Conservation (phyloP, 495 filamentous ascomycete genomes). For the Darksidea phi region DNA sequence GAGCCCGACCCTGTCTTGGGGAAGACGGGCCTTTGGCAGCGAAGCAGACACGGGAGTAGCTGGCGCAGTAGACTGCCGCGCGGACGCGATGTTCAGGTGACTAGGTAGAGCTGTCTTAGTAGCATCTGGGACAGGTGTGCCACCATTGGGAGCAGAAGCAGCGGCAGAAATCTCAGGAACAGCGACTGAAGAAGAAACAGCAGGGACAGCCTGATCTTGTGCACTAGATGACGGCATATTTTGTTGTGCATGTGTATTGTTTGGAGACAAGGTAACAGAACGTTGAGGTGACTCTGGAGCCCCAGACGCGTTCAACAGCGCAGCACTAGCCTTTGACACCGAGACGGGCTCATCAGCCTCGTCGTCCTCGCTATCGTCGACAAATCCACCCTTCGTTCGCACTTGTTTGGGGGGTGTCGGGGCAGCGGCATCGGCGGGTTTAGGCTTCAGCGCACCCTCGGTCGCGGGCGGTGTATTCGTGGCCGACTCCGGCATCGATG, state of each 20-base stretch:
- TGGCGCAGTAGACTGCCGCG: slow-evolving; percentile 13
- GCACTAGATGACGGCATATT: slow-evolving; percentile 59
- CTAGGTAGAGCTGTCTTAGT: slow-evolving; percentile 32
- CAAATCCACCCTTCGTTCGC: slow-evolving; percentile 75
- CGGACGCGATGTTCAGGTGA: slow-evolving; percentile 12
- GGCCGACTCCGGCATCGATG: slow-evolving; percentile 25
- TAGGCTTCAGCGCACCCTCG: slow-evolving; percentile 15
- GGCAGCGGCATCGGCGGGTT: slow-evolving; percentile 22
- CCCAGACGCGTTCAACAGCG: slow-evolving; percentile 35
- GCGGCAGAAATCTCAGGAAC: slow-evolving; percentile 44
- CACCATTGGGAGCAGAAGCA: slow-evolving; percentile 39
- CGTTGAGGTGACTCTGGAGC: slow-evolving; percentile 42
- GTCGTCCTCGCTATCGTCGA: slow-evolving; percentile 63
- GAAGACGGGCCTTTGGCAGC: slow-evolving; percentile 56
- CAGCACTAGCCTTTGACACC: slow-evolving; percentile 33
- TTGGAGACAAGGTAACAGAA: slow-evolving; percentile 58
- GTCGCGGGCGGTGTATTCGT: background rate
- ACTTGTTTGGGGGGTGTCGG: slow-evolving; percentile 49
- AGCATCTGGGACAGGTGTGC: slow-evolving; percentile 26
- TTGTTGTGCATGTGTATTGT: slow-evolving; percentile 57
- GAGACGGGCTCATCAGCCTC: slow-evolving; percentile 54
- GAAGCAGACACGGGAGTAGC: slow-evolving; percentile 38
- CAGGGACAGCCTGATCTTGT: slow-evolving; percentile 55
- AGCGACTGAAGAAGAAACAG: slow-evolving; percentile 55
- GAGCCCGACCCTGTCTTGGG: slow-evolving; percentile 76